Conservation (phyloP, 306 rosid species). For the Dalbergia cochinchinensis region DNA sequence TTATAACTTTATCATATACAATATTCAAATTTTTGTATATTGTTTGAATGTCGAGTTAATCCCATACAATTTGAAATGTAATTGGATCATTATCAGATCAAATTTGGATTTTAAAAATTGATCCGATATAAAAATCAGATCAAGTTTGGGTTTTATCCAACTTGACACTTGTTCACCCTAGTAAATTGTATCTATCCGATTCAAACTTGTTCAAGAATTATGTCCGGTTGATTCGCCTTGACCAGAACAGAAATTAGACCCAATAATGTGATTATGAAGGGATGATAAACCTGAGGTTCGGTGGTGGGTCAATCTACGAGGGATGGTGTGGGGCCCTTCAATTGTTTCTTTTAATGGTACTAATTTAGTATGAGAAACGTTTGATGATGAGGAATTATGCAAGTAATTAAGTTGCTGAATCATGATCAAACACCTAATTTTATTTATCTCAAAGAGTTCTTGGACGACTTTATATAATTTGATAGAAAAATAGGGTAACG, state of each 20-base stretch:
- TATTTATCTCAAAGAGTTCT: conserved; percentile 8
- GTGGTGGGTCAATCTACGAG: conserved; percentile 24
- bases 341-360: conserved; percentile 6
- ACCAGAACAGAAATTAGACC: conserved; percentile 40
- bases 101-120: too few relatives aligned
- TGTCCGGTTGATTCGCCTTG: conserved; percentile 46
- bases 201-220: conserved; percentile 40
- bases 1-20: too few relatives aligned
- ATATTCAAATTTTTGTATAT: too few relatives aligned
- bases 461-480: background rate
- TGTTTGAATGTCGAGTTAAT: too few relatives aligned
- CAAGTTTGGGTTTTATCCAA: too few relatives aligned
- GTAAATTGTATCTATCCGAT: conserved; percentile 9
- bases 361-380: conserved; percentile 29
- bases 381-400: background rate
- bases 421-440: background rate
- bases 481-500: too few relatives aligned
- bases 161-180: too few relatives aligned
- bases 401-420: conserved; percentile 6
- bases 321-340: conserved; percentile 15
- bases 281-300: conserved; percentile 3
- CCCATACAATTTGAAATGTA: too few relatives aligned
- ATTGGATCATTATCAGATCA: too few relatives aligned
- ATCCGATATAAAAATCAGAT: too few relatives aligned
- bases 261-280: conserved; percentile 44